Percentiles rank a stretch among this genome's conserved stretches.
phyloP scores from a whole-genome alignment of 2,329 filamentous ascomycete genomes.

The Trichoderma sp. region DNA sequence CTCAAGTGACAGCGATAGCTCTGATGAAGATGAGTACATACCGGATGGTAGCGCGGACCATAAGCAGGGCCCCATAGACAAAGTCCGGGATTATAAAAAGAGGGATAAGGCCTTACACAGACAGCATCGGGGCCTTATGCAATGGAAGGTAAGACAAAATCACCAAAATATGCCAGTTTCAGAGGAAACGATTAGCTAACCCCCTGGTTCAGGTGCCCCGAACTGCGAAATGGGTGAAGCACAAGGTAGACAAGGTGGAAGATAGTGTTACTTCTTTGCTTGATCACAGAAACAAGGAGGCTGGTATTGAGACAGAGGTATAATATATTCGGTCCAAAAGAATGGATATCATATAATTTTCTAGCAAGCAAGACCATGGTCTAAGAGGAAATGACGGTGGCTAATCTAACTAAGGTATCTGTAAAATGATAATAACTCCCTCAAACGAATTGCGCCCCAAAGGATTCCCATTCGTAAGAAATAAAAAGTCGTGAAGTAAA shows the following conservation, averaged over 20 bases:
- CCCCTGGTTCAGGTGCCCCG: constrained; percentile 35
- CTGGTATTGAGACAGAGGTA: constrained; percentile 67
- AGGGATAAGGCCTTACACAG: constrained; percentile 60
- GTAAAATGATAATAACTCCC: constrained; percentile 2
- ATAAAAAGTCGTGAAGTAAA: background rate
- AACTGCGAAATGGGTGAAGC: constrained; percentile 49
- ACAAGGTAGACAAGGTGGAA: constrained; percentile 56
- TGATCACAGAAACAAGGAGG: constrained; percentile 56
- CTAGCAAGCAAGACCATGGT: background rate
- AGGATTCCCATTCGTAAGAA: background rate
- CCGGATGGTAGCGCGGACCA: constrained; percentile 38
- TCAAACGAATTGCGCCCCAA: background rate
- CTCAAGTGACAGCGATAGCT: constrained; percentile 31
- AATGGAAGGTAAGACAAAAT: constrained; percentile 52
- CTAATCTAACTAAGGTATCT: background rate
- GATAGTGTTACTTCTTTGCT: constrained; percentile 57
- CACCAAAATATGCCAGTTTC: background rate
- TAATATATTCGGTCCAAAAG: constrained; percentile 42
- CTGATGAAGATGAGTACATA: constrained; percentile 33
- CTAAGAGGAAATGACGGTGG: constrained; percentile 1
- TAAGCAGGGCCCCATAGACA: constrained; percentile 46
- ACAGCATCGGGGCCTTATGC: constrained; percentile 68
- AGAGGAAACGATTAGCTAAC: background rate
- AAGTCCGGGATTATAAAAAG: constrained; percentile 58
- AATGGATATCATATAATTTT: background rate